Evolutionary conservation across 192 early-diverging fungal species (phyloP).

Genomic region (Coemansia biformis): DNA sequence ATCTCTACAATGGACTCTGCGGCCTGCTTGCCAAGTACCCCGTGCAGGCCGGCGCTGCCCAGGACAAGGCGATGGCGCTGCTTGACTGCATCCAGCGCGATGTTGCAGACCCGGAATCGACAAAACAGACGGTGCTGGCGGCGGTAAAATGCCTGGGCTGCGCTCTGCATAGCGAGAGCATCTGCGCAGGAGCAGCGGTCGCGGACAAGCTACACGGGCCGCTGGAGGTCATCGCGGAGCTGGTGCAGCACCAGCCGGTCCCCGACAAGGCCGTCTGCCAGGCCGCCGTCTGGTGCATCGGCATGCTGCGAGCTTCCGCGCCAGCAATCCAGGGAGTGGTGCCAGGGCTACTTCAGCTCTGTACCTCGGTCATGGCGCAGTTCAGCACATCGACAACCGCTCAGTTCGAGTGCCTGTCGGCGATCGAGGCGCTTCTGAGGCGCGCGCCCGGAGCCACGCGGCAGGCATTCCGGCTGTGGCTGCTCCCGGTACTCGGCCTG

Average conservation of each 20-base stretch:
- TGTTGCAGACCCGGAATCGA: not conserved
- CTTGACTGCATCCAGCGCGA: conserved; percentile 27
- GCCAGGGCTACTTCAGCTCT: conserved; percentile 11
- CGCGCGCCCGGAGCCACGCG: conserved; percentile 24
- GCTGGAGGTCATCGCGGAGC: conserved; percentile 5
- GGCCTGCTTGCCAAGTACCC: conserved; percentile 8
- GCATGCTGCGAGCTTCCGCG: conserved; percentile 17
- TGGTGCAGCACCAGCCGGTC: conserved; percentile 5
- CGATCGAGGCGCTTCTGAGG: conserved; percentile 30
- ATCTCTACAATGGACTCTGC: conserved; percentile 23
- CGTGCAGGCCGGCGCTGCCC: not conserved
- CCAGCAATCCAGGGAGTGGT: conserved; percentile 10
- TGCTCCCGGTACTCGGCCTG: conserved; percentile 33
- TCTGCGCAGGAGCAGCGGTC: conserved; percentile 4
- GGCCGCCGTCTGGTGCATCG: conserved; percentile 26
- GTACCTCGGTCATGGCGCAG: conserved; percentile 5
- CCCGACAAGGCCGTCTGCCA: conserved; percentile 25
- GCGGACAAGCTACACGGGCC: conserved; percentile 1
- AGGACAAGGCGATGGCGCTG: not conserved
- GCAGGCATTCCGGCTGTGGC: conserved; percentile 24
- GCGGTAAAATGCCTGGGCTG: conserved; percentile 32
- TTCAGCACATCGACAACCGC: conserved; percentile 24
- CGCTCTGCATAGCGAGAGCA: conserved; percentile 14
- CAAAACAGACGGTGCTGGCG: conserved; percentile 12
- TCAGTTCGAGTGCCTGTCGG: conserved; percentile 34